Percentiles rank a stretch among this genome's conserved stretches.
Conservation (phyloP, 805 yeast species). For the Yarrowia osloensis region DNA sequence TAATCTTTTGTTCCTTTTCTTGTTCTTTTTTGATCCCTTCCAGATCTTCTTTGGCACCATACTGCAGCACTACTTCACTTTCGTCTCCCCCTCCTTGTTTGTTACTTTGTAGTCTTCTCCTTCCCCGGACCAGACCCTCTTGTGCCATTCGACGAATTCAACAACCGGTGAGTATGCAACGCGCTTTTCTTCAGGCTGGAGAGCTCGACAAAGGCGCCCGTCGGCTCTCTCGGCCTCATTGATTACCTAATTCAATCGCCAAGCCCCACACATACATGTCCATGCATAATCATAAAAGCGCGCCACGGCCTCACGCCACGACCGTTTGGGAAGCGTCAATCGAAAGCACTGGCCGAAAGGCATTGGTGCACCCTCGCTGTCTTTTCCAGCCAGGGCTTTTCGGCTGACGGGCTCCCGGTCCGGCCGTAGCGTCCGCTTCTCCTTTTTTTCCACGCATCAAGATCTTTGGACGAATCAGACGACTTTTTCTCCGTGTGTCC, state of each 20-base stretch:
- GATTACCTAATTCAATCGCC: neutral
- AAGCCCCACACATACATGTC: neutral
- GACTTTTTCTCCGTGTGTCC: neutral
- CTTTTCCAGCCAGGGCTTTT: neutral
- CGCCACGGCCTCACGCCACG: neutral
- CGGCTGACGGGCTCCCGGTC: neutral
- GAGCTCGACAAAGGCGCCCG: neutral
- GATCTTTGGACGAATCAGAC: neutral
- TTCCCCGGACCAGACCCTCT: neutral
- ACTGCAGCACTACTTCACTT: neutral
- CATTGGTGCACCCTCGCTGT: no score
- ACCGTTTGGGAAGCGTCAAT: neutral
- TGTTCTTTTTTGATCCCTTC: neutral
- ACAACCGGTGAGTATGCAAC: neutral
- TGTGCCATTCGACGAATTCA: neutral
- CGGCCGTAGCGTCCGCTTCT: neutral
- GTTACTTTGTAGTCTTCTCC: no score
- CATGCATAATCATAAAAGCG: constrained; percentile 9
- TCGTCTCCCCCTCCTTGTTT: neutral
- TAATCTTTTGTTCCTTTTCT: neutral
- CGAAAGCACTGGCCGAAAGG: neutral
- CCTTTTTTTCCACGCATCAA: neutral
- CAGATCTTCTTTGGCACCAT: neutral
- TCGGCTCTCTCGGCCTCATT: neutral
- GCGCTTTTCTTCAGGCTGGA: neutral